phyloP scores from a whole-genome alignment of 2,329 filamentous ascomycete species.

The Tolypocladium amazonense region DNA sequence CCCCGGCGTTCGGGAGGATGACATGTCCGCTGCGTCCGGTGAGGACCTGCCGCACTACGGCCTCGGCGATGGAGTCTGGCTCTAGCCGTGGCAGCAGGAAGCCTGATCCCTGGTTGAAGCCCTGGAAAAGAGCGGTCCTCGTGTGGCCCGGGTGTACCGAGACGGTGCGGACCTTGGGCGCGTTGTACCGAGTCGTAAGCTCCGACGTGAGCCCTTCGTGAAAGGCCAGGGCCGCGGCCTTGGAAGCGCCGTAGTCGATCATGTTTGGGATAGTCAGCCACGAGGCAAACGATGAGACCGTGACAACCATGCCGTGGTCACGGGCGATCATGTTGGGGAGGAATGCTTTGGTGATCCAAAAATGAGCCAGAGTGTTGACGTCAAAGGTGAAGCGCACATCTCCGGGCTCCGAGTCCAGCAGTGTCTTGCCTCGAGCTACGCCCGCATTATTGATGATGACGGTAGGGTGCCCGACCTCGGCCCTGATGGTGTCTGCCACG shows the following conservation, averaged over 20 bases:
- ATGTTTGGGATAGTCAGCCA: constrained; percentile 51
- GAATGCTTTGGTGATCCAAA: constrained; percentile 56
- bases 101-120: constrained; percentile 44
- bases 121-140: constrained; percentile 22
- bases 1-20: constrained; percentile 31
- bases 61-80: constrained; percentile 31
- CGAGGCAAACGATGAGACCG: constrained; percentile 53
- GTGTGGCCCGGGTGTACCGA: constrained; percentile 44
- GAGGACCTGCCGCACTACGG: constrained; percentile 38
- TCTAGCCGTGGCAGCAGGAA: constrained; percentile 23
- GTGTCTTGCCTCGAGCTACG: constrained; percentile 47
- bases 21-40: constrained; percentile 36
- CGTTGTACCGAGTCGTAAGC: constrained; percentile 48
- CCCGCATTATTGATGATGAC: constrained; percentile 66
- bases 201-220: constrained; percentile 56
- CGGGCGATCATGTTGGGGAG: constrained; percentile 50
- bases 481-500: constrained; percentile 41
- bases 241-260: constrained; percentile 58
- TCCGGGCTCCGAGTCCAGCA: constrained; percentile 46
- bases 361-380: constrained; percentile 60
- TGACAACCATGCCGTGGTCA: constrained; percentile 66
- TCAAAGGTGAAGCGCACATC: constrained; percentile 59
- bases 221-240: constrained; percentile 55
- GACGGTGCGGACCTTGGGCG: constrained; percentile 55
- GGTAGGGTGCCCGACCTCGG: constrained; percentile 51